Conservation (phyloP, 495 filamentous ascomycete species). For the Xeromyces bisporus region DNA sequence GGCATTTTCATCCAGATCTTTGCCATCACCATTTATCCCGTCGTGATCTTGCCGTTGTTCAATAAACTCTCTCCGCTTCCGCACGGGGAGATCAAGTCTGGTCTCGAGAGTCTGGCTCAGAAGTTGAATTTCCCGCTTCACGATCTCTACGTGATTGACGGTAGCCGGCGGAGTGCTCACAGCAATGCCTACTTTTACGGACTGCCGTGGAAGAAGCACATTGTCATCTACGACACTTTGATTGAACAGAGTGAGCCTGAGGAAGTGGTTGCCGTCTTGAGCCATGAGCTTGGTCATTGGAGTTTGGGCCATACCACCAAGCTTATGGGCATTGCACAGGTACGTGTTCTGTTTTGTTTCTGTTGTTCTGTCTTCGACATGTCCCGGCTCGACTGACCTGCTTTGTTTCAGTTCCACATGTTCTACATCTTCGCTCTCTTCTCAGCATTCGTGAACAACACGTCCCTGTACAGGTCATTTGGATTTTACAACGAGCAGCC, state of each 20-base stretch:
- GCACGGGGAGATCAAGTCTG: slow-evolving; percentile 69
- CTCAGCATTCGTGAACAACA: slow-evolving; percentile 92
- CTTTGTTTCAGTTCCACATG: slow-evolving; percentile 49
- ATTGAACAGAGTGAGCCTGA: slow-evolving; percentile 84
- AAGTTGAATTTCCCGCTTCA: slow-evolving; percentile 78
- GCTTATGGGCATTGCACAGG: slow-evolving; percentile 78
- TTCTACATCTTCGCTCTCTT: slow-evolving; percentile 95
- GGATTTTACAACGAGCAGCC: slow-evolving; percentile 74
- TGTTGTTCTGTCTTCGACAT: too few species aligned
- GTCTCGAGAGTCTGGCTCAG: slow-evolving; percentile 69
- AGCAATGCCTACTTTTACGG: slow-evolving; percentile 98
- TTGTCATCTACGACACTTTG: slow-evolving; percentile 95
- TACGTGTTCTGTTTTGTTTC: slow-evolving; percentile 18
- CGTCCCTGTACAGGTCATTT: slow-evolving; percentile 75
- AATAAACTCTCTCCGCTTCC: slow-evolving; percentile 93
- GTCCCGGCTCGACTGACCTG: slow-evolving; percentile 16
- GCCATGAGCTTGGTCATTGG: slow-evolving; percentile 96
- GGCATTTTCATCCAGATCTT: slow-evolving; percentile 74
- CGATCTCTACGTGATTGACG: slow-evolving; percentile 90
- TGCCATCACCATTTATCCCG: slow-evolving; percentile 90
- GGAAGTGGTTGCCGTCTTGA: slow-evolving; percentile 88
- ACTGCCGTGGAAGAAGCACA: slow-evolving; percentile 98
- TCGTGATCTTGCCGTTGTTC: slow-evolving; percentile 86
- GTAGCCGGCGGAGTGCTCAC: slow-evolving; percentile 90
- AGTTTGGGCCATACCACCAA: slow-evolving; percentile 85